A percentile compares a stretch with the other conserved stretches of the same genome.
Evolutionary conservation across 1,284 basidiomycete genomes (phyloP).

Genomic region (Macrocybe sp.): DNA sequence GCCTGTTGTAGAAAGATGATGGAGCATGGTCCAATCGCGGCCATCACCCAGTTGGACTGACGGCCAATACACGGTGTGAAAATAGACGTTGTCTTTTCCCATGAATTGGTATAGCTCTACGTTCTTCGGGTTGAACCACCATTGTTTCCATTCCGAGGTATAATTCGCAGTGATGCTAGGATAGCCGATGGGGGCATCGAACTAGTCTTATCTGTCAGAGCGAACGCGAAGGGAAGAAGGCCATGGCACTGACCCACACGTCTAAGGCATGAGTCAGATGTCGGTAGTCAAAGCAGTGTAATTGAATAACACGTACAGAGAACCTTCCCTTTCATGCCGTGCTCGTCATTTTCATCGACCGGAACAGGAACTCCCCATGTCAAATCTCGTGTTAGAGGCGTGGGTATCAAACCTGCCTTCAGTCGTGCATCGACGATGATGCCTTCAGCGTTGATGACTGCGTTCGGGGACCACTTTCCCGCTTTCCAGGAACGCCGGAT

Average conservation of each 20-base stretch:
- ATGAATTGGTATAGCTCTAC: slow-evolving; percentile 98
- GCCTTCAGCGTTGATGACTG: slow-evolving; percentile 83
- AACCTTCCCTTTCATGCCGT: slow-evolving; percentile 92
- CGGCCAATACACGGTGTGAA: slow-evolving; percentile 97
- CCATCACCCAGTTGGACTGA: slow-evolving; percentile 88
- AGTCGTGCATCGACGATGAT: slow-evolving; percentile 90
- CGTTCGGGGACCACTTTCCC: slow-evolving; percentile 91
- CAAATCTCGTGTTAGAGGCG: slow-evolving; percentile 91
- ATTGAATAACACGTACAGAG: slow-evolving; percentile 64
- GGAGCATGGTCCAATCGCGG: slow-evolving; percentile 89
- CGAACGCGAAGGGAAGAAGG: slow-evolving; percentile 3
- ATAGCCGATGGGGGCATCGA: slow-evolving; percentile 97
- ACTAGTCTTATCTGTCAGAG: slow-evolving; percentile 44
- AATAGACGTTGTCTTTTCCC: slow-evolving; percentile 98
- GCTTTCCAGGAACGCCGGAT: slow-evolving; percentile 75
- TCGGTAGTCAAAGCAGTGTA: background rate
- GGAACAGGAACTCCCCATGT: slow-evolving; percentile 96
- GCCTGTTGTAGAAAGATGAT: slow-evolving; percentile 96
- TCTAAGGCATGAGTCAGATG: slow-evolving; percentile 9
- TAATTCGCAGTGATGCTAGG: slow-evolving; percentile 97
- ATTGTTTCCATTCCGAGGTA: slow-evolving; percentile 91
- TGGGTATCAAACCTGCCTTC: slow-evolving; percentile 83
- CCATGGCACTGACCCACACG: slow-evolving; percentile 17
- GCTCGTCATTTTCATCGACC: slow-evolving; percentile 65
- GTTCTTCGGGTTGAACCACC: slow-evolving; percentile 95